Conservation (phyloP, 2,329 filamentous ascomycete genomes). For the Monosporascus sp. region DNA sequence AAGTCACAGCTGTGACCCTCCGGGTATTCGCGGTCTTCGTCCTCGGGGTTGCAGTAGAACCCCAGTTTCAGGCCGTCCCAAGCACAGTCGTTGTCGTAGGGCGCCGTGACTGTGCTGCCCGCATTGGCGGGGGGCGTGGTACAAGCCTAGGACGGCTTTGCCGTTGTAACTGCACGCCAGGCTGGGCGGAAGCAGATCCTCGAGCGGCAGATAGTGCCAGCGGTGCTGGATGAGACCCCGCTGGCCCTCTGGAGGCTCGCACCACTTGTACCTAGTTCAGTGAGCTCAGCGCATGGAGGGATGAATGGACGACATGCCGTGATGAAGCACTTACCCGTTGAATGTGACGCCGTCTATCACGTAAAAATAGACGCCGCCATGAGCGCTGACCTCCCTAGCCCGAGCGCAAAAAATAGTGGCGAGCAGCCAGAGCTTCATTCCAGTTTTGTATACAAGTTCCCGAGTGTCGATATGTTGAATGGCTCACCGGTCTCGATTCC, state of each 20-base stretch:
- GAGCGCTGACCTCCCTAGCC: not conserved
- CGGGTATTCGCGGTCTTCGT: not conserved
- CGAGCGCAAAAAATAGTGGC: no score
- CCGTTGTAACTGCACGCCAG: not conserved
- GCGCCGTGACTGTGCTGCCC: not conserved
- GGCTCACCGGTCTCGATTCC: no score
- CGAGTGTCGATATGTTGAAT: no score
- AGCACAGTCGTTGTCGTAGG: not conserved
- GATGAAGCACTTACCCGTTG: not conserved
- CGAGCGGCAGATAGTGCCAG: not conserved
- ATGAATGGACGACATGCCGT: not conserved
- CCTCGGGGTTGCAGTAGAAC: not conserved
- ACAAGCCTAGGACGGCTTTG: not conserved
- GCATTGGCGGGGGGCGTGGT: not conserved
- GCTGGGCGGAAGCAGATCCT: not conserved
- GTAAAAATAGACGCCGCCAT: not conserved
- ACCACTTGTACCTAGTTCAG: not conserved
- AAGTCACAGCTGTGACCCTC: not conserved
- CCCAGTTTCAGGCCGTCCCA: not conserved
- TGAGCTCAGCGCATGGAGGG: not conserved
- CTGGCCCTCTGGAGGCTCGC: conserved; percentile 1
- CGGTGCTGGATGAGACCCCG: not conserved
- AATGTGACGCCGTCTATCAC: not conserved
- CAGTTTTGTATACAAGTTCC: no score
- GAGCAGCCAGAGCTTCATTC: no score